A percentile compares a stretch with the other conserved stretches of the same genome.
Evolutionary conservation across 2,329 filamentous ascomycete genomes (phyloP).

Genomic region (Tothia fuscella): DNA sequence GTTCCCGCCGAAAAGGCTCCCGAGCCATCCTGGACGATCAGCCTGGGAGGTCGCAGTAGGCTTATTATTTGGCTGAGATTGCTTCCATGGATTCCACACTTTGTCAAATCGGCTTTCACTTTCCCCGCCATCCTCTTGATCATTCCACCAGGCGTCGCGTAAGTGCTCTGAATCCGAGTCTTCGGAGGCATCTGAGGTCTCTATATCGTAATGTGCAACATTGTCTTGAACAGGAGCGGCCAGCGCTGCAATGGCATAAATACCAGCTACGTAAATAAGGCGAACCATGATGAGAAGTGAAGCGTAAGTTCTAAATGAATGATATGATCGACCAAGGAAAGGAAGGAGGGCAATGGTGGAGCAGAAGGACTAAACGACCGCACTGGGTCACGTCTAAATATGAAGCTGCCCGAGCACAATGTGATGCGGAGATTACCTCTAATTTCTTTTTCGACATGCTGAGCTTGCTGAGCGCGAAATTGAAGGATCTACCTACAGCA

Average conservation of each 20-base stretch:
- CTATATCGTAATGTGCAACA: neutral
- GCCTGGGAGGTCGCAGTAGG: no score
- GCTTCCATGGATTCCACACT: no score
- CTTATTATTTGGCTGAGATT: no score
- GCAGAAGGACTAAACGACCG: neutral
- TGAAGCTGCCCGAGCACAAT: neutral
- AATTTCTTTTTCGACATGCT: neutral
- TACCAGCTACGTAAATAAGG: conserved; percentile 1
- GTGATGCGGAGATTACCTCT: neutral
- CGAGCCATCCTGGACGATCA: no score
- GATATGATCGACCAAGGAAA: neutral
- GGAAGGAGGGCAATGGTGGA: neutral
- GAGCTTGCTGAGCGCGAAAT: neutral
- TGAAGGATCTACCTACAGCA: neutral
- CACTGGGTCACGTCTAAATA: neutral
- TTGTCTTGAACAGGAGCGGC: conserved; percentile 1
- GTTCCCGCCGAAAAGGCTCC: no score
- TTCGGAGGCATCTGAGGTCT: neutral
- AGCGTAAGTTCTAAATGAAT: neutral
- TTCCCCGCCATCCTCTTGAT: no score
- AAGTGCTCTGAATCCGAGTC: neutral
- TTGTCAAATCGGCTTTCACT: no score
- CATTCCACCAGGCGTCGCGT: no score
- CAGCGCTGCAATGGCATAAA: conserved; percentile 3
- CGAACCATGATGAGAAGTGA: neutral